Conservation (phyloP, 2,329 filamentous ascomycete genomes). For the Xylariaceae sp. region DNA sequence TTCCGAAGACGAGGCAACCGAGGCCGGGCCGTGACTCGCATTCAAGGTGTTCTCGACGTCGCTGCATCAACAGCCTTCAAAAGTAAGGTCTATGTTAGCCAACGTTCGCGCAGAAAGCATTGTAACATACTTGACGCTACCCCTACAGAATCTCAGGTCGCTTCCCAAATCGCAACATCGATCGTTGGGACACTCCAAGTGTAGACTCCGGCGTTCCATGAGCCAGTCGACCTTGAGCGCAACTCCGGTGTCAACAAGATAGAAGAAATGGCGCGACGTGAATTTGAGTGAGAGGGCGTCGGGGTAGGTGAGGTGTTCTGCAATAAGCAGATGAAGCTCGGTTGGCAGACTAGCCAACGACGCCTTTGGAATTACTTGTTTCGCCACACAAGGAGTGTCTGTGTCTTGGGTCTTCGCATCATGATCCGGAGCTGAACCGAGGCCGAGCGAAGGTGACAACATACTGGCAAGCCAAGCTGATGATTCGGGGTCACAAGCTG, state of each 20-base stretch:
- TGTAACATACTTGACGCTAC: conserved; percentile 47
- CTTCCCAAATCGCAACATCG: conserved; percentile 53
- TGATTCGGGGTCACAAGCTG: neutral
- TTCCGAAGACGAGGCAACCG: conserved; percentile 52
- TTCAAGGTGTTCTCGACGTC: conserved; percentile 55
- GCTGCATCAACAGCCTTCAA: conserved; percentile 48
- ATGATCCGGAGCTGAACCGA: neutral
- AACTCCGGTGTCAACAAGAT: conserved; percentile 60
- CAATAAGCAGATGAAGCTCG: conserved; percentile 62
- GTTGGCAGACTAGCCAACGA: conserved; percentile 52
- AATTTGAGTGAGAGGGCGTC: conserved; percentile 68
- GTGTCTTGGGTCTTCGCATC: neutral
- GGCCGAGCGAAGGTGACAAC: neutral
- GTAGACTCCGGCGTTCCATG: conserved; percentile 55
- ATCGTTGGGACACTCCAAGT: conserved; percentile 61
- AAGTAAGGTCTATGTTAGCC: neutral
- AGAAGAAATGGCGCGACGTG: conserved; percentile 57
- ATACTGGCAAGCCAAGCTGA: neutral
- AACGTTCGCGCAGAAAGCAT: neutral
- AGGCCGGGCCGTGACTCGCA: conserved; percentile 54
- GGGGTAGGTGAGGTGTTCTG: conserved; percentile 58
- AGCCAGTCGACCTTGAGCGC: conserved; percentile 65
- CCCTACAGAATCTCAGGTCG: conserved; percentile 55
- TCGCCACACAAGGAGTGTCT: neutral
- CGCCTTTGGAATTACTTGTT: neutral